These are phyloP conservation scores for Pestalotiopsis sp. DNA, from an alignment of 2,329 filamentous ascomycete species.

Conservation along the genomic window DNA sequence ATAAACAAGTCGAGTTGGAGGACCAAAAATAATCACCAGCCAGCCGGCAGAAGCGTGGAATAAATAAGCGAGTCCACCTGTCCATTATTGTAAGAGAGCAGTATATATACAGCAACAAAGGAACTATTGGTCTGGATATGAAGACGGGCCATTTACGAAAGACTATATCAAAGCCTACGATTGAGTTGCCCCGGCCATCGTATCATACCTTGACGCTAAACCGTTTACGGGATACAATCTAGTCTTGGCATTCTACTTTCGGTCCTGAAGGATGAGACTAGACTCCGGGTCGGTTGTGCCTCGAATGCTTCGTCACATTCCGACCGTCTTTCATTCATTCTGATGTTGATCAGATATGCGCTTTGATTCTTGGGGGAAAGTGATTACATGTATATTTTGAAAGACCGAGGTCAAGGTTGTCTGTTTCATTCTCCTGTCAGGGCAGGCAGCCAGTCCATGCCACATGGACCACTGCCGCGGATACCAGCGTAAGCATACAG, in stretches of 20 bases:
- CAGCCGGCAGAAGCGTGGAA: not conserved
- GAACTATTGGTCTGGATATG: not conserved
- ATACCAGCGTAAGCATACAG: too few species aligned
- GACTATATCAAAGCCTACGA: not conserved
- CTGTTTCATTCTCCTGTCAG: too few species aligned
- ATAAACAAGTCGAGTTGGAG: not conserved
- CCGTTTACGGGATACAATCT: constrained; percentile 4
- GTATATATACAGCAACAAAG: not conserved
- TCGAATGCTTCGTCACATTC: not conserved
- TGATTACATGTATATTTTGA: too few species aligned
- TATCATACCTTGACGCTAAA: not conserved
- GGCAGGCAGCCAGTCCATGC: too few species aligned
- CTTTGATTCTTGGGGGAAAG: too few species aligned
- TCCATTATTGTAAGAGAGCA: not conserved
- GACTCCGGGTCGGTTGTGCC: not conserved
- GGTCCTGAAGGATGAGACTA: not conserved
- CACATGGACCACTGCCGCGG: too few species aligned
- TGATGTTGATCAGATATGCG: too few species aligned
- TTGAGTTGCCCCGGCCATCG: not conserved
- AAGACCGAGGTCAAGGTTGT: too few species aligned
- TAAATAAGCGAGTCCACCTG: not conserved
- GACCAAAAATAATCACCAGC: not conserved
- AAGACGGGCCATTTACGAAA: not conserved
- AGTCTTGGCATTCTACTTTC: not conserved
- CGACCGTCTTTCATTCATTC: too few species aligned